Evolutionary conservation across 2,329 filamentous ascomycete genomes (phyloP).

Genomic region (Aspergillus pseudotamarii): DNA sequence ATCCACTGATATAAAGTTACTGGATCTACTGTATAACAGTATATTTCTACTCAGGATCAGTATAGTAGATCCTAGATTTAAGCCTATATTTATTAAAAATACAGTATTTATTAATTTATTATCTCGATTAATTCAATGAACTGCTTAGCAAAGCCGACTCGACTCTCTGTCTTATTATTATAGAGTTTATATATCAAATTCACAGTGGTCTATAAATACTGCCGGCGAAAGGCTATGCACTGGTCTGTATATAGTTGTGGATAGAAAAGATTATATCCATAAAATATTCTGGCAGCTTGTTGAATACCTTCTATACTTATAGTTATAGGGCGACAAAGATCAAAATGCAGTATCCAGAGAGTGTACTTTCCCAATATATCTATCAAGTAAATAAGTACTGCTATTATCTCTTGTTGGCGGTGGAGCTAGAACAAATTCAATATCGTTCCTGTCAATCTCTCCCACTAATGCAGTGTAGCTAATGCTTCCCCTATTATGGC

Average conservation of each 20-base stretch:
- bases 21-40: no score
- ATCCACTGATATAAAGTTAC: no score
- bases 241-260: slow-evolving; percentile 41
- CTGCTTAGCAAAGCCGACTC: neutral
- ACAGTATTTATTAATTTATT: no score
- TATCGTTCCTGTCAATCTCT: slow-evolving; percentile 54
- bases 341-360: slow-evolving; percentile 55
- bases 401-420: no score
- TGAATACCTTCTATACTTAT: slow-evolving; percentile 47
- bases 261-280: slow-evolving; percentile 56
- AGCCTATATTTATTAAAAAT: no score
- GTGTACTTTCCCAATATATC: slow-evolving; percentile 41
- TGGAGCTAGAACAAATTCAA: slow-evolving; percentile 57
- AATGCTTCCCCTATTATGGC: slow-evolving; percentile 53
- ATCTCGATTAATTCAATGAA: neutral
- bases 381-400: no score
- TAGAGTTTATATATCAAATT: accelerated
- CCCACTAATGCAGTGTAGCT: slow-evolving; percentile 56
- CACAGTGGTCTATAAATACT: slow-evolving; percentile 25
- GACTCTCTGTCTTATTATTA: neutral
- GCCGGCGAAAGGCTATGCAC: slow-evolving; percentile 31
- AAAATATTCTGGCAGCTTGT: slow-evolving; percentile 49
- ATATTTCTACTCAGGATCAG: no score
- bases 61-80: no score
- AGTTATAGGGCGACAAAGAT: slow-evolving; percentile 41